These are phyloP conservation scores for Malus hybrid DNA, from an alignment of 331 rosid species.

Conservation along the genomic window DNA sequence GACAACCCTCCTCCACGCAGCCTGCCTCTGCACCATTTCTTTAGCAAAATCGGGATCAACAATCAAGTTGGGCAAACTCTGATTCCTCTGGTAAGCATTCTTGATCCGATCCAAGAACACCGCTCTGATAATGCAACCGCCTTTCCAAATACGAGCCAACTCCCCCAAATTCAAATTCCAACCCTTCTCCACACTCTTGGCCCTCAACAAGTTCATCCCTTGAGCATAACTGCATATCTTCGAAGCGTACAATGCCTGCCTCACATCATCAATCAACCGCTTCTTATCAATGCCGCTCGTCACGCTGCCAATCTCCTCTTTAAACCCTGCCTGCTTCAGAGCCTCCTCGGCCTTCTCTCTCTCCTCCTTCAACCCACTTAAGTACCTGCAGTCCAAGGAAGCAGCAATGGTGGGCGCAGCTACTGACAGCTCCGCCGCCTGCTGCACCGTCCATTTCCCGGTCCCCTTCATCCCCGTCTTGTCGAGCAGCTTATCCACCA, in stretches of 20 bases:
- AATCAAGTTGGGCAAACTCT: slow-evolving; percentile 63
- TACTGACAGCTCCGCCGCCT: slow-evolving; percentile 83
- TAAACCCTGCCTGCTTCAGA: slow-evolving; percentile 67
- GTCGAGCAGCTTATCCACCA: slow-evolving; percentile 86
- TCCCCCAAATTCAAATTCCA: slow-evolving; percentile 86
- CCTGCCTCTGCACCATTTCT: slow-evolving; percentile 96
- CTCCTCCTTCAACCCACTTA: slow-evolving; percentile 90
- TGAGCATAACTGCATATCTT: slow-evolving; percentile 95
- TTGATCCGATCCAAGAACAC: slow-evolving; percentile 92
- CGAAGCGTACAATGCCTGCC: slow-evolving; percentile 88
- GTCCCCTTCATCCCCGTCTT: slow-evolving; percentile 95
- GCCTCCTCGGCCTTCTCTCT: slow-evolving; percentile 62
- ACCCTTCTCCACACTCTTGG: slow-evolving; percentile 73
- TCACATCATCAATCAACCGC: slow-evolving; percentile 78
- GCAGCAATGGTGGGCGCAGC: slow-evolving; percentile 92
- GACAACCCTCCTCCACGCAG: slow-evolving; percentile 88
- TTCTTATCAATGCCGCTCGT: slow-evolving; percentile 61
- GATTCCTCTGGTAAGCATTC: slow-evolving; percentile 83
- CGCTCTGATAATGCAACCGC: slow-evolving; percentile 82
- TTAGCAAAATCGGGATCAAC: slow-evolving; percentile 82
- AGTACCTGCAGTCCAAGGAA: slow-evolving; percentile 67
- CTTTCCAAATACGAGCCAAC: slow-evolving; percentile 92
- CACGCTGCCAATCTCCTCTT: slow-evolving; percentile 36
- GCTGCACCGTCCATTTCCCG: slow-evolving; percentile 93
- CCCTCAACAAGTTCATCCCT: slow-evolving; percentile 88